Percentiles rank a stretch among this genome's conserved stretches.
phyloP scores from a whole-genome alignment of 352 stramenopile species.

The Phytophthora syringae region DNA sequence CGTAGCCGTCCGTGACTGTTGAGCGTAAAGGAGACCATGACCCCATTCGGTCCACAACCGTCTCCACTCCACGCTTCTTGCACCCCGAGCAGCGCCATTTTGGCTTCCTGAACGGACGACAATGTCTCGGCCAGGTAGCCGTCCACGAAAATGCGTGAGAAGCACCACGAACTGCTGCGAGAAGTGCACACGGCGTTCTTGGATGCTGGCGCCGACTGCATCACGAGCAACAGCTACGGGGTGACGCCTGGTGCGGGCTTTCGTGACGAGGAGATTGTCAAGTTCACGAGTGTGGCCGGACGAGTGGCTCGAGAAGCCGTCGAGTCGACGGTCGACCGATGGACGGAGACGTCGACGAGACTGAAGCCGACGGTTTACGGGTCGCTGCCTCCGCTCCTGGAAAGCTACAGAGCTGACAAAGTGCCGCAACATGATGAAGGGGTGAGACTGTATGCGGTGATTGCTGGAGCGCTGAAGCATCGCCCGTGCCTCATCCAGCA shows the following conservation, averaged over 20 bases:
- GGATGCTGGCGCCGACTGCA: too few species aligned
- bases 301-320: conserved; percentile 63
- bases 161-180: conserved; percentile 76
- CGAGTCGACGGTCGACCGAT: too few species aligned
- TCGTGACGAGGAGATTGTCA: conserved; percentile 63
- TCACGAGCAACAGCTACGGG: conserved; percentile 94
- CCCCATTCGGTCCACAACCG: conserved; percentile 32
- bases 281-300: conserved; percentile 56
- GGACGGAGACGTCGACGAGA: conserved; percentile 14
- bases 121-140: conserved; percentile 90
- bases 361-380: conserved; percentile 49
- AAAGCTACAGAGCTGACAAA: conserved; percentile 89
- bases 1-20: conserved; percentile 65
- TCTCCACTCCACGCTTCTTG: conserved; percentile 22
- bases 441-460: conserved; percentile 72
- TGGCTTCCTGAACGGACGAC: conserved; percentile 83
- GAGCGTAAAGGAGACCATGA: conserved; percentile 90
- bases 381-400: conserved; percentile 86
- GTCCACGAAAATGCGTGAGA: conserved; percentile 73
- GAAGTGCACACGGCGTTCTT: conserved; percentile 89
- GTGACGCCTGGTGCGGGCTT: conserved; percentile 90
- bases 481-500: too few species aligned
- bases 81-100: conserved; percentile 83
- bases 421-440: conserved; percentile 73
- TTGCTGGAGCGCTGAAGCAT: conserved; percentile 65